phyloP scores from a whole-genome alignment of 495 filamentous ascomycete genomes.

The Lasiosphaeria ovina region DNA sequence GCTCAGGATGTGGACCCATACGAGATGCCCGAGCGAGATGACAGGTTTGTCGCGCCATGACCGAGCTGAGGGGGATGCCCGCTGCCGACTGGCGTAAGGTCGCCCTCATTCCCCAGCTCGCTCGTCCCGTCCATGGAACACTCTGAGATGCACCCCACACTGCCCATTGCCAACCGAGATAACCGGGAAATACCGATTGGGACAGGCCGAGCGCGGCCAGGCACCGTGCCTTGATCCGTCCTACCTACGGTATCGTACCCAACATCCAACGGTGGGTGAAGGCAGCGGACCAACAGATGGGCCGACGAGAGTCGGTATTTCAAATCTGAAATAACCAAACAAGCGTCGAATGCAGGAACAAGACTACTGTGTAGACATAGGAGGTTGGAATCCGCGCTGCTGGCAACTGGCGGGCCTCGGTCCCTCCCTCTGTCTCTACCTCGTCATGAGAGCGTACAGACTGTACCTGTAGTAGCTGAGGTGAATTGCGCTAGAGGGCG shows the following conservation, averaged over 20 bases:
- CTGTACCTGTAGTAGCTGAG: neutral
- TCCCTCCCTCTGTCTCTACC: neutral
- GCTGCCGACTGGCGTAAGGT: neutral
- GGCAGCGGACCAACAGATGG: neutral
- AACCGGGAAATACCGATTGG: slow-evolving; percentile 13
- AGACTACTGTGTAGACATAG: no score
- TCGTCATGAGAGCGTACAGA: neutral
- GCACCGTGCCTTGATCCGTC: neutral
- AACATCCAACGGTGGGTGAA: neutral
- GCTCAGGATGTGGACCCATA: neutral
- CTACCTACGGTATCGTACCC: neutral
- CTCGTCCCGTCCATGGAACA: neutral
- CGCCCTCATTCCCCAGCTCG: neutral
- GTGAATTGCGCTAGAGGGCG: neutral
- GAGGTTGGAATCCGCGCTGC: neutral
- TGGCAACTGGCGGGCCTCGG: neutral
- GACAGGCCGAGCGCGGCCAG: slow-evolving; percentile 9
- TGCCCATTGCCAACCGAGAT: slow-evolving; percentile 4
- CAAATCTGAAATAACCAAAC: neutral
- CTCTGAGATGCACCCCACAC: neutral
- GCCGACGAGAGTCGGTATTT: neutral
- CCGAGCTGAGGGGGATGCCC: neutral
- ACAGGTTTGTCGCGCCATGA: neutral
- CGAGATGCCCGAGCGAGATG: neutral
- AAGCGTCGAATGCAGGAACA: no score